Conservation (phyloP, 2,329 filamentous ascomycete species). For the Epichloe hybrida region DNA sequence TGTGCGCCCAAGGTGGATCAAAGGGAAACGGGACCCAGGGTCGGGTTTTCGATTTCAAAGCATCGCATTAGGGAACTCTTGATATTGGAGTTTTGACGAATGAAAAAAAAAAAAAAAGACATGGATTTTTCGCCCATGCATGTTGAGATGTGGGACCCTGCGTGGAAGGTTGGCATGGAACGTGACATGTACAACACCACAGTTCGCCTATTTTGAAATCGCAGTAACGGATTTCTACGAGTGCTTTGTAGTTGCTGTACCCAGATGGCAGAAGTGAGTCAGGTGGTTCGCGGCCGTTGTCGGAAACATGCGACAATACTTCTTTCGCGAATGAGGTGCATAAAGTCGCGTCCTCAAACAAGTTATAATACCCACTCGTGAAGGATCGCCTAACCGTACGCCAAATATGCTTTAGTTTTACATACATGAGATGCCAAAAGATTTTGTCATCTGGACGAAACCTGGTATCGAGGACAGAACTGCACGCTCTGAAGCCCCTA, state of each 20-base stretch:
- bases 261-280: not conserved
- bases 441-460: not conserved
- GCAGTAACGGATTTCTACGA: too few species aligned
- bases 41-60: slow-evolving; percentile 24
- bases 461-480: slow-evolving; percentile 1
- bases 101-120: slow-evolving; percentile 17
- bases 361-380: not conserved
- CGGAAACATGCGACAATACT: not conserved
- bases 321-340: not conserved
- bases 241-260: too few species aligned
- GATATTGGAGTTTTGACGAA: slow-evolving; percentile 26
- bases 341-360: not conserved
- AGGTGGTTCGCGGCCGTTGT: not conserved
- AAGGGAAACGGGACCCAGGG: slow-evolving; percentile 14
- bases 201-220: not conserved
- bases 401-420: slow-evolving; percentile 1
- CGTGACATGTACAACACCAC: not conserved
- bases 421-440: not conserved
- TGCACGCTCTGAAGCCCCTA: not conserved
- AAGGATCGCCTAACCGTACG: not conserved
- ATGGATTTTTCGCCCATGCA: slow-evolving; percentile 21
- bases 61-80: slow-evolving; percentile 29
- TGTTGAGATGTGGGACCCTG: not conserved
- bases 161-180: not conserved
- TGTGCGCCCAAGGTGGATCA: slow-evolving; percentile 3